phyloP scores from a whole-genome alignment of 345 rosid species.

The Microthlaspi erraticum region DNA sequence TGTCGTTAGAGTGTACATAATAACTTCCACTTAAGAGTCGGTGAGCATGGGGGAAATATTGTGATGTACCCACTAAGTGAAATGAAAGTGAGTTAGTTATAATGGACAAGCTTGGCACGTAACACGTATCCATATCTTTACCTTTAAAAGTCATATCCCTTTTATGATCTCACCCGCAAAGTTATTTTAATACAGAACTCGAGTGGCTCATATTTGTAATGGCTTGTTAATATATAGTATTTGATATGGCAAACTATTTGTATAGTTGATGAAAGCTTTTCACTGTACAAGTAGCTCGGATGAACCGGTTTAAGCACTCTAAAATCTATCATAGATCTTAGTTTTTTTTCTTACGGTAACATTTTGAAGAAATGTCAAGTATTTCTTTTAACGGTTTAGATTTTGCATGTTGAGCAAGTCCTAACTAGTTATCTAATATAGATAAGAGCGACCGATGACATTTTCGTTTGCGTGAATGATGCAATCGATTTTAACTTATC shows the following conservation, averaged over 20 bases:
- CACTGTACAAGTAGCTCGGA: not conserved
- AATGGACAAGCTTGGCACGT: slow-evolving; percentile 17
- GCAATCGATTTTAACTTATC: not conserved
- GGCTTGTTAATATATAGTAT: not conserved
- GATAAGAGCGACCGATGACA: too few species aligned
- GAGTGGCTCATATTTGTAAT: not conserved
- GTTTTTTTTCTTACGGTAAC: too few species aligned
- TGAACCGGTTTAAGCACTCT: not conserved
- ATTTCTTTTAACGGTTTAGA: not conserved
- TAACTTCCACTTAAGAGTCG: slow-evolving; percentile 34
- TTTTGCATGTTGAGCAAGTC: not conserved
- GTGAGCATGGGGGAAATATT: slow-evolving; percentile 8
- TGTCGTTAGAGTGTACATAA: slow-evolving; percentile 35
- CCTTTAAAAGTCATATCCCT: slow-evolving; percentile 3
- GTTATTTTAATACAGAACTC: slow-evolving; percentile 5
- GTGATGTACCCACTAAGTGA: slow-evolving; percentile 22
- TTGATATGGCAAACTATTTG: not conserved
- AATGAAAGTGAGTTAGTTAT: slow-evolving; percentile 13
- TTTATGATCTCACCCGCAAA: slow-evolving; percentile 22
- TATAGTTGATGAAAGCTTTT: not conserved
- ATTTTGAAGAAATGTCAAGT: too few species aligned
- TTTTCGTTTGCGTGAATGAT: not conserved
- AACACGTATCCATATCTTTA: slow-evolving; percentile 31
- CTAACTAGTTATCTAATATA: not conserved
- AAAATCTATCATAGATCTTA: too few species aligned